Evolutionary conservation across 2,329 filamentous ascomycete genomes (phyloP), one percentile per base, ranked within the genome.

Genomic region (Aspergillus pseudotamarii): DNA sequence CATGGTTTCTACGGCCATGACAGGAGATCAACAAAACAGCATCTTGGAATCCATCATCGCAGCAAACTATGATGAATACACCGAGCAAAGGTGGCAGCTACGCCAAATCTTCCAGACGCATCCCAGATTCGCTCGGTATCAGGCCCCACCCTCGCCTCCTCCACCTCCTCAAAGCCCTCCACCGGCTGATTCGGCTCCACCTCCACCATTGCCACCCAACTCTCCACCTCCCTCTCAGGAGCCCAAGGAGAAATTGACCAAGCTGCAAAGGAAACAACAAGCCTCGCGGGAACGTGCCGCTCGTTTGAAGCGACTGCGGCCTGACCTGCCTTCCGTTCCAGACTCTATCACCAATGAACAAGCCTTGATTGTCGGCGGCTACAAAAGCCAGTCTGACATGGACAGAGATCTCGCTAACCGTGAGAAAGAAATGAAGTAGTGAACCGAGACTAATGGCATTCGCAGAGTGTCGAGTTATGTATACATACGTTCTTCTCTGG

Each of bases 1-100:
- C 36, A 88, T 94, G 83, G 60, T 73, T 12, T 66, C 68, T 8
- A 66, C 62, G 11, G 69, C 72, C 11, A 68, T 70, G 48, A 61
- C 63, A 10, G 66, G 67, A 28, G 62, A 64, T 19, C 62, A 66
- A 12, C 64, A 70, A 26, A 62, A 59, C 54, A 91, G 89, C 72
- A 86, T 97, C 28, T 85, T 98, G 8, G 86, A 86, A 38, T 83
- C 87, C 45, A 85, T 97, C 45, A 81, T 96, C 59, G 89, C 85
- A 12, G 93, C 92, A 59, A 90, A 96, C 71, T 98, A 97, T 76
- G 84, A 85, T 6, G 86, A 87, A 2, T 96, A 96, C 72, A 81
- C 85, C 23, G 76, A 83, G 48, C 92, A 96, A 75, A 86, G 93
- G 58, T 80, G 85, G 14, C 89, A 85, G 67, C 79, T 94, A 10